Percentiles rank a stretch among this genome's conserved stretches.
Conservation (phyloP, 768 basidiomycete genomes). For the Cubamyces sp. region DNA sequence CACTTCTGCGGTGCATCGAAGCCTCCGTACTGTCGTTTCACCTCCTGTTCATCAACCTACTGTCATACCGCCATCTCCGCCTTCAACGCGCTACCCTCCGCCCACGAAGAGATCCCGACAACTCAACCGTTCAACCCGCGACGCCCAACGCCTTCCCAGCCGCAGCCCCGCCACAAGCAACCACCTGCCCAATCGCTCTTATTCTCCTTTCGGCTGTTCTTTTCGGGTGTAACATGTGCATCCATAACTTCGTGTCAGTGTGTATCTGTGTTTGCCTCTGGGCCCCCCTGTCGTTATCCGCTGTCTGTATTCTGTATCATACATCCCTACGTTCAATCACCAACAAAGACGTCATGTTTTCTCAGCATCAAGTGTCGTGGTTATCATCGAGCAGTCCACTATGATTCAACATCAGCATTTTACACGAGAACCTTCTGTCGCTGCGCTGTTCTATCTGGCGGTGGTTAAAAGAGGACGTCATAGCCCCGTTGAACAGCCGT, state of each 20-base stretch:
- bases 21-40: slow-evolving; percentile 3
- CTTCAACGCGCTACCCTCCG: slow-evolving; percentile 4
- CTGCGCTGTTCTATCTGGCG: no score
- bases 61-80: slow-evolving; percentile 4
- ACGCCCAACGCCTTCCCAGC: not conserved
- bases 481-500: no score
- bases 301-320: no score
- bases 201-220: not conserved
- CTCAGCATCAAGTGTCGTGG: no score
- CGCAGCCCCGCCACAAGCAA: not conserved
- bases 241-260: not conserved
- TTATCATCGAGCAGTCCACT: no score
- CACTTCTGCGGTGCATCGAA: not conserved
- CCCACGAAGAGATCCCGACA: not conserved
- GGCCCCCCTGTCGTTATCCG: not conserved
- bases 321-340: no score
- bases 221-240: not conserved
- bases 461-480: no score
- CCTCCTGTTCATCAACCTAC: not conserved
- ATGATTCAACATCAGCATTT: no score
- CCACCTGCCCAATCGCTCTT: not conserved
- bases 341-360: no score
- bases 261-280: not conserved
- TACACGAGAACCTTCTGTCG: no score
- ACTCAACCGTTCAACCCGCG: not conserved